Evolutionary conservation across 352 stramenopile species (phyloP), one percentile per base, ranked within the genome.

Genomic region (Pythium inflatum): DNA sequence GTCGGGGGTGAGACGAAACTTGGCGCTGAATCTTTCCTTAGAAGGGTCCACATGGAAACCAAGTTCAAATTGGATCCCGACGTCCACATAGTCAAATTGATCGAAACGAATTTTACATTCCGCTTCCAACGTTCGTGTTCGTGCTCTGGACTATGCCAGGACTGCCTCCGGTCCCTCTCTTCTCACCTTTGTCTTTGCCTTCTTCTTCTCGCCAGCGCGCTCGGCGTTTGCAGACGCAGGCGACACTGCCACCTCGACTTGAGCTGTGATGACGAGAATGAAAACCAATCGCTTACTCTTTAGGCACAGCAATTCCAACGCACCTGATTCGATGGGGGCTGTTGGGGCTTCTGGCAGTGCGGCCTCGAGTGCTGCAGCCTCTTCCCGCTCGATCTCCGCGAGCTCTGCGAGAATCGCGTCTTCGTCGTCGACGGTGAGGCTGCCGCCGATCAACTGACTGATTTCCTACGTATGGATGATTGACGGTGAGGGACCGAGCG

Each of bases 351-450:
- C 78, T 11, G 88, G 90, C 49, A 97, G 73, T 27, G 75, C 66
- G 16, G 76, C 66, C 24, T 80, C 79, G 14, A 96, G 78, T 11
- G 62, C 68, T 11, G 79, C 75, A 1, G 83, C 85, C 59, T 96
- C 89, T 64, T 88, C 58, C 40, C 79, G 77, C 62, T 97, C 89
- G 57, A 96, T 95, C 68, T 91, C 88, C 3, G 87, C 88, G 22
- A 96, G 78, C 56, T 97, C 89, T 38, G 75, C 85, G 25, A 97
- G 80, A 49, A 96, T 86, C 31, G 82, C 87, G 55, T 95, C 87
- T 74, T 97, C 90, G 73, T 95, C 89, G 66, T 94, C 82, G 38
- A 92, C 76, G 5, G 83, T 93, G 62, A 96, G 73, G 33, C 62
- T 92, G 62, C 83, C 79, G 31, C 82, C 85, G 38, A 97, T 89